Conservation (phyloP, 2,329 filamentous ascomycete species). For the Lojkania enalia region DNA sequence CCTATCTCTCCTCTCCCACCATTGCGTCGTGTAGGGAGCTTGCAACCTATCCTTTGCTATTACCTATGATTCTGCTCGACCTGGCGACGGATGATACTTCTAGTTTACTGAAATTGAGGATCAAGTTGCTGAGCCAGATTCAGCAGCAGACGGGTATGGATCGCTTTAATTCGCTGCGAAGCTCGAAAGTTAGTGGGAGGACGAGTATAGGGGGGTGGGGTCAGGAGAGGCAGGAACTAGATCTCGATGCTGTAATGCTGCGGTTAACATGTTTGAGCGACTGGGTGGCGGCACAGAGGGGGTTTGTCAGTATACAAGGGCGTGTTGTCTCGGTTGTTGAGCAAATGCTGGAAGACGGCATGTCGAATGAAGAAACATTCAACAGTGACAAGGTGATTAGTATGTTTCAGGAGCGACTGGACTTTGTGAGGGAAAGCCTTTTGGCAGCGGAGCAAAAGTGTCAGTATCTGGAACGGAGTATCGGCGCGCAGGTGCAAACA, state of each 20-base stretch:
- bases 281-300: constrained; percentile 21
- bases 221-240: constrained; percentile 15
- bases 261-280: constrained; percentile 20
- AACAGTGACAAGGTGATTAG: neutral
- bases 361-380: neutral
- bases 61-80: constrained; percentile 17
- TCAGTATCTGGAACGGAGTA: constrained; percentile 17
- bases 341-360: constrained; percentile 1
- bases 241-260: constrained; percentile 20
- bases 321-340: constrained; percentile 8
- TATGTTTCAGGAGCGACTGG: constrained; percentile 13
- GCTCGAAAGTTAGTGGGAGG: constrained; percentile 8
- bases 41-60: constrained; percentile 13
- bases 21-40: constrained; percentile 1
- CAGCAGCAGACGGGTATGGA: constrained; percentile 22
- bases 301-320: constrained; percentile 15
- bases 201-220: constrained; percentile 3
- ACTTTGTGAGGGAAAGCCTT: constrained; percentile 13
- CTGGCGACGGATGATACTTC: constrained; percentile 18
- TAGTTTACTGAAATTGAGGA: constrained; percentile 14
- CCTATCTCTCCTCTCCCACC: constrained; percentile 7
- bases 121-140: constrained; percentile 18
- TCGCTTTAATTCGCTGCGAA: constrained; percentile 19
- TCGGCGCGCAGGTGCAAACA: constrained; percentile 19
- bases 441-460: constrained; percentile 18